Evolutionary conservation across 441 rosid species (phyloP).

Genomic region (Eruca vesicaria): DNA sequence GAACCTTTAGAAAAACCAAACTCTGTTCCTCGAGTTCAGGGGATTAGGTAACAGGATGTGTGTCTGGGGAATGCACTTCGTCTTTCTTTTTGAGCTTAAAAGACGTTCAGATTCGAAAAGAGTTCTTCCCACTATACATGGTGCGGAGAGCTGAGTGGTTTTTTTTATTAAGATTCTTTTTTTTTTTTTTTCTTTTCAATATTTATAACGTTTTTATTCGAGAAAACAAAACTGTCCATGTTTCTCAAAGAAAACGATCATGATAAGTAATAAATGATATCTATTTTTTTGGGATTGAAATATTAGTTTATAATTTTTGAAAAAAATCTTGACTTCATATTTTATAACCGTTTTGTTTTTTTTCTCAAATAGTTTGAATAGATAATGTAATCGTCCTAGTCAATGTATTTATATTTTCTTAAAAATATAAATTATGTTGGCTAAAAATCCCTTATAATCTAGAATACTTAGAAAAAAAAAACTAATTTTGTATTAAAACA

Average conservation of each 20-base stretch:
- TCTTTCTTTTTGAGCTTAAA: not conserved
- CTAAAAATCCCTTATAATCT: not conserved
- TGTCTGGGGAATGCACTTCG: not conserved
- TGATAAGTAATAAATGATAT: not conserved
- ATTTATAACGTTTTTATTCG: not conserved
- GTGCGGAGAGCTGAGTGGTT: constrained; percentile 1
- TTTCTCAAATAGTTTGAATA: not conserved
- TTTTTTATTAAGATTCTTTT: not conserved
- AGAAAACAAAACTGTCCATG: not conserved
- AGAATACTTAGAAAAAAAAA: not conserved
- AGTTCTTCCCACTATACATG: constrained; percentile 1
- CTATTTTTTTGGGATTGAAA: not conserved
- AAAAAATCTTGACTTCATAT: not conserved
- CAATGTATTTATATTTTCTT: not conserved
- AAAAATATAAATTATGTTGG: not conserved
- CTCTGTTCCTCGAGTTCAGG: not conserved
- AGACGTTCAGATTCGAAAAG: not conserved
- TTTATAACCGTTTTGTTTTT: not conserved
- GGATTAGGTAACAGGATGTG: not conserved
- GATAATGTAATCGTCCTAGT: not conserved
- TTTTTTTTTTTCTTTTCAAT: not conserved
- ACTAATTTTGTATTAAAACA: not conserved
- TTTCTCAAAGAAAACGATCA: not conserved
- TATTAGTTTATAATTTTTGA: not conserved
- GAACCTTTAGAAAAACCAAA: constrained; percentile 16